Evolutionary conservation across 768 basidiomycete genomes (phyloP).

Genomic region (Dioszegia hungarica): DNA sequence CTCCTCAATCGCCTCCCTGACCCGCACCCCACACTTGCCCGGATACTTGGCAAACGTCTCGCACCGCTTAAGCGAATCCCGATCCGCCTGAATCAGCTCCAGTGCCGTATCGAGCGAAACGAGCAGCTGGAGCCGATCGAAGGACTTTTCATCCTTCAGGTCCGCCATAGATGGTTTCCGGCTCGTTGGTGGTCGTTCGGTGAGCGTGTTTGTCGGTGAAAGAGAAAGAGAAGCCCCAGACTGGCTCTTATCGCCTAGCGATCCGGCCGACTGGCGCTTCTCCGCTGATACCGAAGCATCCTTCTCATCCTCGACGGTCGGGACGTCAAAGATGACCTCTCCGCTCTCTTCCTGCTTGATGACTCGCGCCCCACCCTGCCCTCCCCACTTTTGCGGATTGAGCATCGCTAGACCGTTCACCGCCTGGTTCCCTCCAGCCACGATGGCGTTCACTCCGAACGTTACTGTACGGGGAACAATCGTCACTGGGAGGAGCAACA

Average conservation of each 20-base stretch:
- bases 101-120: slow-evolving; percentile 87
- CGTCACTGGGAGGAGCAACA: slow-evolving; percentile 86
- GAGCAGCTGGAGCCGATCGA: slow-evolving; percentile 71
- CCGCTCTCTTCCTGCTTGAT: slow-evolving; percentile 24
- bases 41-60: slow-evolving; percentile 87
- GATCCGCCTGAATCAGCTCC: slow-evolving; percentile 85
- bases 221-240: too few relatives aligned
- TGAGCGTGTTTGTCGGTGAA: slow-evolving; percentile 19
- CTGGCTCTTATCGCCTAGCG: too few relatives aligned
- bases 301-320: neutral
- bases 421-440: slow-evolving; percentile 69
- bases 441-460: slow-evolving; percentile 50
- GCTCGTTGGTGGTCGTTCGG: neutral
- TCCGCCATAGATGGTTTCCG: neutral
- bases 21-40: slow-evolving; percentile 76
- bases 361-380: slow-evolving; percentile 34
- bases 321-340: slow-evolving; percentile 21
- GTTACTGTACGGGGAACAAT: slow-evolving; percentile 78
- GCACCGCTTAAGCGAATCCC: slow-evolving; percentile 83
- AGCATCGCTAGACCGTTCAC: slow-evolving; percentile 83
- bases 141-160: slow-evolving; percentile 24
- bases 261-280: slow-evolving; percentile 6
- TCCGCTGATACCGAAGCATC: slow-evolving; percentile 1
- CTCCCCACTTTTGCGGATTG: slow-evolving; percentile 81
- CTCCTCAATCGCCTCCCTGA: slow-evolving; percentile 90